Percentiles rank a stretch among this genome's conserved stretches.
Conservation (phyloP, 1,284 basidiomycete species). For the Puccinia triticina region DNA sequence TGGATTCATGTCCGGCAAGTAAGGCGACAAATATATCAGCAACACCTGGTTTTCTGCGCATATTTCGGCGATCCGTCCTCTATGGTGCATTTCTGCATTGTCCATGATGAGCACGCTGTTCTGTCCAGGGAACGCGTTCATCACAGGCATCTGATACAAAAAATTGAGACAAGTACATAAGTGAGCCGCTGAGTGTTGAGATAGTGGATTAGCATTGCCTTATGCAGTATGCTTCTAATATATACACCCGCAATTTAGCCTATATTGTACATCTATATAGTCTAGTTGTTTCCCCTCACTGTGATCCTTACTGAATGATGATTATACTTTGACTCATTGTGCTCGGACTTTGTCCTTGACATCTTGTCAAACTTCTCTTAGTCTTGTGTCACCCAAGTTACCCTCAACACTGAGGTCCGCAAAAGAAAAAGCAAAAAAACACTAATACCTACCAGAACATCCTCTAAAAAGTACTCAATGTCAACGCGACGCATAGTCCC, state of each 20-base stretch:
- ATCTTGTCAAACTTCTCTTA: no score
- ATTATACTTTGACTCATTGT: no score
- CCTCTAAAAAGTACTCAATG: neutral
- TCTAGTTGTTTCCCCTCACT: no score
- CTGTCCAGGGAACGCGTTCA: neutral
- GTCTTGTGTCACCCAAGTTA: no score
- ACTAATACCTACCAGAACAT: neutral
- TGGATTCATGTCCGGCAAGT: conserved; percentile 6
- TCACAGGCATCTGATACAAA: neutral
- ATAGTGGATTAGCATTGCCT: no score
- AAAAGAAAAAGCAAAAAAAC: neutral
- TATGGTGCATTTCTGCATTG: neutral
- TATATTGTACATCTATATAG: no score
- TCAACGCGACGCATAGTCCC: neutral
- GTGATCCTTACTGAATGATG: no score
- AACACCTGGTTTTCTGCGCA: neutral
- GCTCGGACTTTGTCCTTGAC: no score
- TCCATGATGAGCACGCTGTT: neutral
- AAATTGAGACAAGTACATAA: no score
- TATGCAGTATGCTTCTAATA: no score
- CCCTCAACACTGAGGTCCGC: neutral
- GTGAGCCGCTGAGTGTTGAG: no score
- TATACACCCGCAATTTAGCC: no score
- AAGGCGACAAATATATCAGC: neutral
- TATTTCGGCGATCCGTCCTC: neutral